Conservation (phyloP, 768 basidiomycete genomes). For the Pilatotrama ljubarskyi region DNA sequence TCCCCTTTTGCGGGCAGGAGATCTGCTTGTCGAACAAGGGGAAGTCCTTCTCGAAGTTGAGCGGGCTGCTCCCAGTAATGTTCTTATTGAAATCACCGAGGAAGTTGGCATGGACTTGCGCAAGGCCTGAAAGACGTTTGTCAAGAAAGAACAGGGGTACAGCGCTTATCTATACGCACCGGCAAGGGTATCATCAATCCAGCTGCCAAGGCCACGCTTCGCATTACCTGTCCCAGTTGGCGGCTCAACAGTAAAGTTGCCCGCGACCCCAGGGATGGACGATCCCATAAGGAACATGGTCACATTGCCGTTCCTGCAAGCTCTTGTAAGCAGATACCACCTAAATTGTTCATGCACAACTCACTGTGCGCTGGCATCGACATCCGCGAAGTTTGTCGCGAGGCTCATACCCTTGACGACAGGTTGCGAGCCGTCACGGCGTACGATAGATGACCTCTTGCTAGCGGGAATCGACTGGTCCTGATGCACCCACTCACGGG, state of each 20-base stretch:
- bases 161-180: neutral
- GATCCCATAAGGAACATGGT: conserved; percentile 15
- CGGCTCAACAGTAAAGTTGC: conserved; percentile 11
- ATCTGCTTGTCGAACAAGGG: conserved; percentile 24
- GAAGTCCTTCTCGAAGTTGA: conserved; percentile 24
- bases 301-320: conserved; percentile 14
- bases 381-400: conserved; percentile 40
- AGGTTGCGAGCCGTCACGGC: conserved; percentile 37
- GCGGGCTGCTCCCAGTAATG: conserved; percentile 12
- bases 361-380: conserved; percentile 20
- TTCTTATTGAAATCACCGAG: conserved; percentile 22
- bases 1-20: conserved; percentile 22
- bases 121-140: neutral
- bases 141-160: too few relatives aligned
- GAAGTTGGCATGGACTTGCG: neutral
- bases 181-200: conserved; percentile 3
- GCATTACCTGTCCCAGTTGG: neutral
- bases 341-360: neutral
- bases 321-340: neutral
- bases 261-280: conserved; percentile 9
- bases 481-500: conserved; percentile 40
- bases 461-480: conserved; percentile 44
- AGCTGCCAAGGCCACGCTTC: conserved; percentile 17
- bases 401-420: conserved; percentile 42
- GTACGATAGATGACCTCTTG: conserved; percentile 32